Conservation (phyloP, 768 basidiomycete genomes). For the Strobilomyces confusus region DNA sequence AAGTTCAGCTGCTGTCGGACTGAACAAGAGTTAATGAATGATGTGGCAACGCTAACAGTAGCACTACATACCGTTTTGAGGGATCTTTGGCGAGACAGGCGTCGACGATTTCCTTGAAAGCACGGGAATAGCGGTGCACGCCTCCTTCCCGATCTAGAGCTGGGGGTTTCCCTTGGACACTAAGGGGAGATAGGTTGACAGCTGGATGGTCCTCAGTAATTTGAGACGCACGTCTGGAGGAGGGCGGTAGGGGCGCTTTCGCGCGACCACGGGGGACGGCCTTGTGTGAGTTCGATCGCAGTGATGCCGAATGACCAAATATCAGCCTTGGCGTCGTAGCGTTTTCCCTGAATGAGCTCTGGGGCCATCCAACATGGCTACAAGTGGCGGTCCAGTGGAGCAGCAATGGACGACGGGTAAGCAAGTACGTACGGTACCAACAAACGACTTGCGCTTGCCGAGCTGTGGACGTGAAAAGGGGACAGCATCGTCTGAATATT, state of each 20-base stretch:
- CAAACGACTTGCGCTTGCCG: conserved; percentile 87
- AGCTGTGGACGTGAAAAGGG: conserved; percentile 39
- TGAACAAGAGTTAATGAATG: conserved; percentile 25
- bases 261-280: conserved; percentile 79
- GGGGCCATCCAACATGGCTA: conserved; percentile 98
- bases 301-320: conserved; percentile 98
- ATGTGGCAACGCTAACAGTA: not conserved
- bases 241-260: conserved; percentile 72
- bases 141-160: conserved; percentile 71
- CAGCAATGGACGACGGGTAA: not conserved
- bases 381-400: conserved; percentile 1
- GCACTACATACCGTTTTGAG: conserved; percentile 50
- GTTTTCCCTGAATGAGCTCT: conserved; percentile 80
- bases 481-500: not conserved
- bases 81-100: conserved; percentile 86
- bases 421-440: conserved; percentile 66
- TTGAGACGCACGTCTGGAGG: conserved; percentile 57
- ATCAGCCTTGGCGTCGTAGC: conserved; percentile 84
- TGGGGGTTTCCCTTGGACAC: conserved; percentile 76
- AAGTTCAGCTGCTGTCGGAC: conserved; percentile 76
- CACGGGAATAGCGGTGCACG: conserved; percentile 68
- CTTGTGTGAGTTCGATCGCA: conserved; percentile 85
- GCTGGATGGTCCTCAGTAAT: conserved; percentile 1
- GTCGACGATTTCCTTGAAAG: conserved; percentile 80
- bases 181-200: conserved; percentile 22